phyloP scores from a whole-genome alignment of 306 rosid species.

The Sindora glabra region DNA sequence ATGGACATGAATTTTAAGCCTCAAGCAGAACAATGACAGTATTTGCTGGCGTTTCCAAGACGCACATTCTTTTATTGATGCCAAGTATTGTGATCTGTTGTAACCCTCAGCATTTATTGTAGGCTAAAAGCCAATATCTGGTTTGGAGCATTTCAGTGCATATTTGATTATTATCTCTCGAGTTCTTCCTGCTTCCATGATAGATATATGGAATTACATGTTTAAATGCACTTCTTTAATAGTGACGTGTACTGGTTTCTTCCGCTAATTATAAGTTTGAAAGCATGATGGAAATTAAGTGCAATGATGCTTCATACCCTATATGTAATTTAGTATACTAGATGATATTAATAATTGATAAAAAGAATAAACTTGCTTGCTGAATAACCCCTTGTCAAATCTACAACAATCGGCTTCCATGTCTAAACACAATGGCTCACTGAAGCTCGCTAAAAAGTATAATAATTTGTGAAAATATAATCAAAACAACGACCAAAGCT shows the following conservation, averaged over 20 bases:
- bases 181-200: too few species aligned
- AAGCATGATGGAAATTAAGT: background rate
- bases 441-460: too few species aligned
- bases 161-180: too few species aligned
- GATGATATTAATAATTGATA: background rate
- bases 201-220: too few species aligned
- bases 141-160: too few species aligned
- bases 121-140: background rate
- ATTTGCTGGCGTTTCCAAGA: constrained; percentile 2
- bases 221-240: background rate
- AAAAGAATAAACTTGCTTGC: constrained; percentile 13
- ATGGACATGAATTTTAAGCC: constrained; percentile 50
- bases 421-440: too few species aligned
- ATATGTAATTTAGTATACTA: background rate
- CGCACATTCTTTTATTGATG: constrained; percentile 9
- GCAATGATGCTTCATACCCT: background rate
- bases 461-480: too few species aligned
- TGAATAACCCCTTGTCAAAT: background rate
- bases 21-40: constrained; percentile 14
- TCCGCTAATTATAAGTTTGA: background rate
- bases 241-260: background rate
- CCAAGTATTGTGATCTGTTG: background rate
- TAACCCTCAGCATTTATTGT: too few species aligned
- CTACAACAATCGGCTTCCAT: too few species aligned
- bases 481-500: background rate